Conservation (phyloP, 768 basidiomycete species). For the Neoboletus brunneissimus region DNA sequence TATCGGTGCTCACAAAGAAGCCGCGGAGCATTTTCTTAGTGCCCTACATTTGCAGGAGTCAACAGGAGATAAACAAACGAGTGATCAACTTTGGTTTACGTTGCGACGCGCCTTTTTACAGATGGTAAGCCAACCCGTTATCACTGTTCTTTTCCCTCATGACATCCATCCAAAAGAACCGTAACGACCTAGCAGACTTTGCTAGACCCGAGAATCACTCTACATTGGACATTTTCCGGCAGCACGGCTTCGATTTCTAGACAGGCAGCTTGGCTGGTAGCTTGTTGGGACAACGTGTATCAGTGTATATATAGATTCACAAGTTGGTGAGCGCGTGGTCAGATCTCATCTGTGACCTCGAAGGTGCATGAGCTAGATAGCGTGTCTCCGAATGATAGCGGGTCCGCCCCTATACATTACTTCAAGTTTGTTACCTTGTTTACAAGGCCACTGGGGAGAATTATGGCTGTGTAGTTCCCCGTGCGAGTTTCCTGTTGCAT, state of each 20-base stretch:
- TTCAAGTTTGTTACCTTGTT: too few relatives aligned
- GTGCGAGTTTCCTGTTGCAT: too few relatives aligned
- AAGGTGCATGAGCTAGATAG: neutral
- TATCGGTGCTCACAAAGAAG: constrained; percentile 92
- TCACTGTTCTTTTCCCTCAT: neutral
- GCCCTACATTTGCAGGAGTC: constrained; percentile 78
- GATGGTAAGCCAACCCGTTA: constrained; percentile 52
- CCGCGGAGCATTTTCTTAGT: constrained; percentile 91
- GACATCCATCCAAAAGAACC: constrained; percentile 48
- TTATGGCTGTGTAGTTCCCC: too few relatives aligned
- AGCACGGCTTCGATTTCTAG: constrained; percentile 89
- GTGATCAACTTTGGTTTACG: constrained; percentile 87
- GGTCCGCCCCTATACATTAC: too few relatives aligned
- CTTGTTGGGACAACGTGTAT: neutral
- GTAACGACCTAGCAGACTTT: constrained; percentile 75
- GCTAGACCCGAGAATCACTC: constrained; percentile 61
- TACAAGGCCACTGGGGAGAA: too few relatives aligned
- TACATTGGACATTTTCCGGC: constrained; percentile 70
- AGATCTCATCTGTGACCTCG: neutral
- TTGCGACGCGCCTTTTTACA: constrained; percentile 74
- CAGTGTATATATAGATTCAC: neutral
- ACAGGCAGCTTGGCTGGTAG: neutral
- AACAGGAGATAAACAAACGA: constrained; percentile 62
- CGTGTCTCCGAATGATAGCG: neutral
- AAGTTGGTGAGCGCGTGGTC: neutral